Conservation (phyloP, 2,329 filamentous ascomycete species). For the Neodidymelliopsis sp. region DNA sequence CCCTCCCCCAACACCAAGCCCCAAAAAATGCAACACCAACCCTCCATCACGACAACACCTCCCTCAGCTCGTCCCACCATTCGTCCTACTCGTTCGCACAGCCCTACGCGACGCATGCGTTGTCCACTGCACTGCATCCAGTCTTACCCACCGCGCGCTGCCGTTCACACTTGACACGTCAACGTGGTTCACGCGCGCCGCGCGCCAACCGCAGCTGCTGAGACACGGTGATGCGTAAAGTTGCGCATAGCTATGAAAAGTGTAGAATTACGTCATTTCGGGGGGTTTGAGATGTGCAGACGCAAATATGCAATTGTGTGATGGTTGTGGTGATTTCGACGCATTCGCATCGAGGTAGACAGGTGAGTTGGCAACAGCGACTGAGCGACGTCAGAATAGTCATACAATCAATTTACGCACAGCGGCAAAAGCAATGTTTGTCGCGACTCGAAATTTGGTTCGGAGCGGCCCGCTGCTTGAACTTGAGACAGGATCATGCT, state of each 20-base stretch:
- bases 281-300: too few species aligned
- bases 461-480: conserved; percentile 8
- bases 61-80: conserved; percentile 11
- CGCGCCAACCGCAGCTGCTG: conserved; percentile 12
- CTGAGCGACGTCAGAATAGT: too few species aligned
- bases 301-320: too few species aligned
- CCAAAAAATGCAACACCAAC: conserved; percentile 12
- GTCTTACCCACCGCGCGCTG: not conserved
- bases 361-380: too few species aligned
- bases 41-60: conserved; percentile 1
- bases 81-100: conserved; percentile 35
- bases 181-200: conserved; percentile 42
- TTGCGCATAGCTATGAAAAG: not conserved
- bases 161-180: conserved; percentile 38
- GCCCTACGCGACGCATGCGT: conserved; percentile 28
- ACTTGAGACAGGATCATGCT: conserved; percentile 5
- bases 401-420: too few species aligned
- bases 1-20: not conserved
- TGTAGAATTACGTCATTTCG: not conserved
- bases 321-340: too few species aligned
- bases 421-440: conserved; percentile 6
- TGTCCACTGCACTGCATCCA: conserved; percentile 21
- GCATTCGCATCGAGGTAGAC: too few species aligned
- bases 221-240: conserved; percentile 3
- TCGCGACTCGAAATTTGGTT: conserved; percentile 3